Conservation (phyloP, 2,329 filamentous ascomycete genomes). For the Ceratocystis alfenasii region DNA sequence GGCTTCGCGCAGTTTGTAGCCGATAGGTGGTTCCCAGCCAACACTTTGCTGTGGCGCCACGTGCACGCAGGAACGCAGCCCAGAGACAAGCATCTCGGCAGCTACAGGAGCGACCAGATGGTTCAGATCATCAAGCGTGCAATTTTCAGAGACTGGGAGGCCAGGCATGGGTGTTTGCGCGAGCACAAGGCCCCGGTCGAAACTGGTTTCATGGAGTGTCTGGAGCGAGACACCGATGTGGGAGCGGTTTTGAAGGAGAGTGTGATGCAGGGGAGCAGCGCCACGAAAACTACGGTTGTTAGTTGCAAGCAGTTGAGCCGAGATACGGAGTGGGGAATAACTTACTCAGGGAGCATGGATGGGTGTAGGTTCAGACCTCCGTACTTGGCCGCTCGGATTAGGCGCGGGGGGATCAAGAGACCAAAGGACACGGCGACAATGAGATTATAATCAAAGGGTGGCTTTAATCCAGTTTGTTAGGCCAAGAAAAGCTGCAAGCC, state of each 20-base stretch:
- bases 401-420: slow-evolving; percentile 66
- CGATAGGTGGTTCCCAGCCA: slow-evolving; percentile 11
- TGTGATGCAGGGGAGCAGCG: slow-evolving; percentile 73
- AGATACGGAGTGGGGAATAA: slow-evolving; percentile 8
- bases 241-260: slow-evolving; percentile 51
- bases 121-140: slow-evolving; percentile 34
- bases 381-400: slow-evolving; percentile 59
- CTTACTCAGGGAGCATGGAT: slow-evolving; percentile 72
- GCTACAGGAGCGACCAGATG: slow-evolving; percentile 50
- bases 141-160: slow-evolving; percentile 37
- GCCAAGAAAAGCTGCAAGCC: slow-evolving; percentile 12
- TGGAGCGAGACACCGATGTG: slow-evolving; percentile 72
- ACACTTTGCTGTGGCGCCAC: slow-evolving; percentile 41
- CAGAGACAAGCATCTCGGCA: slow-evolving; percentile 56
- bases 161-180: slow-evolving; percentile 53
- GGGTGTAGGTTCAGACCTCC: slow-evolving; percentile 91
- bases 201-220: slow-evolving; percentile 62
- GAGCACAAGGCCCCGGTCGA: slow-evolving; percentile 70
- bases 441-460: slow-evolving; percentile 55
- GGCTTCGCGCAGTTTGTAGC: slow-evolving; percentile 38
- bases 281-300: slow-evolving; percentile 53
- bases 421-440: slow-evolving; percentile 92
- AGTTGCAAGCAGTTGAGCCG: slow-evolving; percentile 10
- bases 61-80: slow-evolving; percentile 51
- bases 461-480: slow-evolving; percentile 30